Base-by-base conservation (phyloP, 805 yeast genomes). In the Metschnikowia borealis region DNA sequence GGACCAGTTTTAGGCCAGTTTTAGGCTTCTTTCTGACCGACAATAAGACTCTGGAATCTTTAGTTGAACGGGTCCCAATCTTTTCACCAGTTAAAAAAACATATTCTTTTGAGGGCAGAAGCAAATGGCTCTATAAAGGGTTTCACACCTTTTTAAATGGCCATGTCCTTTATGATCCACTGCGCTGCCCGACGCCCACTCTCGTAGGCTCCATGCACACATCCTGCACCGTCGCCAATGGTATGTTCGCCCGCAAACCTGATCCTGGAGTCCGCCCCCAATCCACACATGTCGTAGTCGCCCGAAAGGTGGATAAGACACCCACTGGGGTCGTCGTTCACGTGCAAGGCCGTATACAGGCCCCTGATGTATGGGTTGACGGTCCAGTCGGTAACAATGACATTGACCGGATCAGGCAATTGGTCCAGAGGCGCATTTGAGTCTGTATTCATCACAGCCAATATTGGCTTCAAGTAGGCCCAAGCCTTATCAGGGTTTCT, bases 161-260 rank as follows among this genome's bases (percentile, higher is more conserved):
- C 26, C 42, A 37, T 31, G 43, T 51, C 38, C 3, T 47, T 14
- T 33, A 57, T 34, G 31, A 73, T 69, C 71, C 74, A 70, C 21
- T 58, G 48, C 4, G 81, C 82, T 50, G 78, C 84, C 54, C 92
- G 70, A 44, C 59, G 61, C 1, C 92, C 97, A 60, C 92, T 85
- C 53, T 73, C 71, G 81, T 88, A 89, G 0, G 96, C 96, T 0
- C 96, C 97, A 63, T 90, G 95, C 5, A 86, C 94, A 58, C 96
- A 90, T 0, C 97, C 97, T 14, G 89, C 86, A 6, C 96, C 96
- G 56, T 89, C 96, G 57, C 81, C 68, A 20, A 83, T 81, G 0
- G 96, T 86, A 64, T 90, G 96, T 62, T 90, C 97, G 6, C 97
- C 97, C 0, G 96, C 96, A 72, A 90, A 90, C 39, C 96, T 72